phyloP scores from a whole-genome alignment of 305 asterid species.

The Striga hermonthica region DNA sequence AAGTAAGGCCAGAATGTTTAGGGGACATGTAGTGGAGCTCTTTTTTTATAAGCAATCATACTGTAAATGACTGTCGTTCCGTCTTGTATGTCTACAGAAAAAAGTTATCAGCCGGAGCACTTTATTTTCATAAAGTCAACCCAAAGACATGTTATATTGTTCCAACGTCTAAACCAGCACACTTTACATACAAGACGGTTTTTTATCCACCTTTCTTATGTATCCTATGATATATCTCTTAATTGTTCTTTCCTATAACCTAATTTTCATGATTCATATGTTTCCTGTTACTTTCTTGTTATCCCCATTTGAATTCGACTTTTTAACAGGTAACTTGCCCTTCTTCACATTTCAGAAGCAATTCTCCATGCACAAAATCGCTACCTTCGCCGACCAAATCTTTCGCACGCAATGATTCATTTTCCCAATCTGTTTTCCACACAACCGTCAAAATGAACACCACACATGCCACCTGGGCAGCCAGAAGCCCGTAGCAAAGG shows the following conservation, averaged over 20 bases:
- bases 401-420: slow-evolving; percentile 60
- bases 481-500: slow-evolving; percentile 85
- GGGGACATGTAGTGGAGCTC: not conserved
- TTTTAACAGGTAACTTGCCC: slow-evolving; percentile 35
- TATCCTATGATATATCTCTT: slow-evolving; percentile 13
- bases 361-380: slow-evolving; percentile 41
- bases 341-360: slow-evolving; percentile 47
- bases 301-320: not conserved
- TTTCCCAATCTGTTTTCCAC: slow-evolving; percentile 72
- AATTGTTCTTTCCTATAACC: not conserved
- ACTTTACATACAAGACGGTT: slow-evolving; percentile 24
- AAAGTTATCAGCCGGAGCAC: not conserved
- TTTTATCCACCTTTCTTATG: slow-evolving; percentile 10
- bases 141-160: slow-evolving; percentile 16
- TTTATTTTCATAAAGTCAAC: slow-evolving; percentile 19
- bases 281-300: not conserved
- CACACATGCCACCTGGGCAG: slow-evolving; percentile 75
- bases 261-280: not conserved
- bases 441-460: slow-evolving; percentile 59
- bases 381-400: slow-evolving; percentile 57
- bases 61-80: not conserved
- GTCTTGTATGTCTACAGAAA: not conserved
- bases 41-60: not conserved
- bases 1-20: not conserved
- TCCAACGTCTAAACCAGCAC: slow-evolving; percentile 20